Base-by-base conservation (phyloP, 129 eudicot species). In the Sambucus nigra region DNA sequence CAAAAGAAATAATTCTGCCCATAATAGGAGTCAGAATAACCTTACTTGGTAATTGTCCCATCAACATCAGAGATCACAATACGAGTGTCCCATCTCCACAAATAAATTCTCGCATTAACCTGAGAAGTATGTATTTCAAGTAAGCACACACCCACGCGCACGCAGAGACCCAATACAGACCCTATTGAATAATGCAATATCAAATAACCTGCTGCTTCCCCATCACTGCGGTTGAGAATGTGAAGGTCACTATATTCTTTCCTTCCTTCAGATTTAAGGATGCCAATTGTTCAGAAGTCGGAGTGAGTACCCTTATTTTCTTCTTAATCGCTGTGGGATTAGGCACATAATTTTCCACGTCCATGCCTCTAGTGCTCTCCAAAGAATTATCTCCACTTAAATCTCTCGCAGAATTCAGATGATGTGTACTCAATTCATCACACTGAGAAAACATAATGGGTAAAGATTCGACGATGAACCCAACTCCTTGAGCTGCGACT, bases 41-140 rank as follows among this genome's bases (percentile, higher is more conserved):
- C 81, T 63, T 76, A 92, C 99, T 86, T 76, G 42, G 99, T 86
- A 64, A 92, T 92, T 46, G 99, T 92, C 63, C 99, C 99, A 80
- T 92, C 99, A 48, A 92, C 99, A 67, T 92, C 99, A 22, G 99
- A 82, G 67, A 92, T 92, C 54, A 92, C 99, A 41, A 92, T 66
- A 53, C 85, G 87, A 29, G 87, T 63, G 67, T 92, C 81, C 96
- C 96, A 92, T 69, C 75, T 80, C 99, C 99, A 92, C 75, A 92
- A 67, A 65, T 69, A 92, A 46, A 92, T 83, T 63, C 84, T 73
- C 32, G 99, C 99, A 70, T 92, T 96, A 72, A 92, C 96, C 99
- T 92, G 82, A 50, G 55, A 59, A 40, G 32, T 49, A 42, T 23
- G 59, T 32, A 55, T 28, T 24, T 54, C 23, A 47, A 21, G 32